Evolutionary conservation across 208 protist species (phyloP).

Genomic region (Phytomonas sp.): DNA sequence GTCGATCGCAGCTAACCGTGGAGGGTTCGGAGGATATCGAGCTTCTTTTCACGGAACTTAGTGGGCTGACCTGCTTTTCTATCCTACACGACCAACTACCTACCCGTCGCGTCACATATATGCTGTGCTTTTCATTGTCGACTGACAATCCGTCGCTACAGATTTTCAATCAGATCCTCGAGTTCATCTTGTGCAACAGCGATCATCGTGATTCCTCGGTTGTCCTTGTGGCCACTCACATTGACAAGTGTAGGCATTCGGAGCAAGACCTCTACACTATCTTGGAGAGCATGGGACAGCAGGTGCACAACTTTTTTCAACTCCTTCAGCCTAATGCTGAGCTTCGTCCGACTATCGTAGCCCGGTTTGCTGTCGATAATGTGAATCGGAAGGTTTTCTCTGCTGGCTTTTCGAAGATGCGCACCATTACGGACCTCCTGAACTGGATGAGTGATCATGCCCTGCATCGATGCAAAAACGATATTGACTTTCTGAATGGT

Average conservation of each 20-base stretch:
- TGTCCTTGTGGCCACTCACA: constrained; percentile 31
- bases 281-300: constrained; percentile 43
- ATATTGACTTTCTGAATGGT: constrained; percentile 63
- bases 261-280: constrained; percentile 19
- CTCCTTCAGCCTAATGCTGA: constrained; percentile 51
- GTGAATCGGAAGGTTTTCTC: constrained; percentile 34
- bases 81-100: constrained; percentile 54
- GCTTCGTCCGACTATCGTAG: constrained; percentile 56
- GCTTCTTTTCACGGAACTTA: constrained; percentile 55
- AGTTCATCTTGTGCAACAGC: constrained; percentile 63
- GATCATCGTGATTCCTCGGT: constrained; percentile 36
- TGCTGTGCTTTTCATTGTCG: constrained; percentile 61
- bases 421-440: constrained; percentile 54
- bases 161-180: constrained; percentile 34
- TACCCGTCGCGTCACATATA: constrained; percentile 54
- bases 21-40: constrained; percentile 17
- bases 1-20: constrained; percentile 12
- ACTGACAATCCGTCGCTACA: constrained; percentile 23
- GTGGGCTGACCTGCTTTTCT: constrained; percentile 56
- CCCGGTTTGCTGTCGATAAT: constrained; percentile 66
- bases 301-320: constrained; percentile 58
- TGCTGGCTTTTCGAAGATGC: constrained; percentile 28
- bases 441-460: constrained; percentile 61
- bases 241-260: constrained; percentile 14
- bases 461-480: constrained; percentile 36